Evolutionary conservation across 208 protist species (phyloP).

Genomic region (Novymonas esmeraldas): DNA sequence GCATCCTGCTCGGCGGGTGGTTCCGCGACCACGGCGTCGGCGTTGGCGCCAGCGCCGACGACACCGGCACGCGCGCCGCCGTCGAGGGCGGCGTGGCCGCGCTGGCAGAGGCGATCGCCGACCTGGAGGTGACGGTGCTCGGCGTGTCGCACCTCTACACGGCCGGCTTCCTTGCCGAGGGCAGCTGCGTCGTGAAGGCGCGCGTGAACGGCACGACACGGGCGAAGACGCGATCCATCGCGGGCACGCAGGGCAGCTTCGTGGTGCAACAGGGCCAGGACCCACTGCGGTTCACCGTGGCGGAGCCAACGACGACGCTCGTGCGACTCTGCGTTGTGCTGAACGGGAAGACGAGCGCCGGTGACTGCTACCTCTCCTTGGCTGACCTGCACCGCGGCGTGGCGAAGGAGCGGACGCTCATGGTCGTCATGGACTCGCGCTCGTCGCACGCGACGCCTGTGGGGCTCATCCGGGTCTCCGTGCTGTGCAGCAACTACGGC

Average conservation of each 20-base stretch:
- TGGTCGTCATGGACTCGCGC: conserved; percentile 57
- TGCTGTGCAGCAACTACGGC: conserved; percentile 58
- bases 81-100: conserved; percentile 1
- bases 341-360: conserved; percentile 42
- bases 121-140: conserved; percentile 48
- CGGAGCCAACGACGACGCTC: conserved; percentile 42
- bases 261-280: conserved; percentile 38
- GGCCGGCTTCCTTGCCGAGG: conserved; percentile 44
- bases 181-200: conserved; percentile 62
- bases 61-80: conserved; percentile 6
- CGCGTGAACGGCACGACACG: conserved; percentile 46
- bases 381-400: conserved; percentile 56
- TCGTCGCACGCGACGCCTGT: conserved; percentile 39
- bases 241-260: conserved; percentile 50
- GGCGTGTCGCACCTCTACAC: conserved; percentile 51
- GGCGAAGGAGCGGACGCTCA: conserved; percentile 58
- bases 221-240: conserved; percentile 35
- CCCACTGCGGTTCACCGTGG: conserved; percentile 43
- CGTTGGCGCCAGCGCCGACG: conserved; percentile 5
- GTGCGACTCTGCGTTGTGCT: conserved; percentile 57
- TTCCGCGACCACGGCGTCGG: conserved; percentile 23
- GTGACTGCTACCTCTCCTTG: conserved; percentile 69
- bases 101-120: conserved; percentile 16
- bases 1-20: conserved; percentile 35
- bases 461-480: conserved; percentile 66